Conservation (phyloP, 192 early-diverging fungal genomes). For the Coemansia sp. region DNA sequence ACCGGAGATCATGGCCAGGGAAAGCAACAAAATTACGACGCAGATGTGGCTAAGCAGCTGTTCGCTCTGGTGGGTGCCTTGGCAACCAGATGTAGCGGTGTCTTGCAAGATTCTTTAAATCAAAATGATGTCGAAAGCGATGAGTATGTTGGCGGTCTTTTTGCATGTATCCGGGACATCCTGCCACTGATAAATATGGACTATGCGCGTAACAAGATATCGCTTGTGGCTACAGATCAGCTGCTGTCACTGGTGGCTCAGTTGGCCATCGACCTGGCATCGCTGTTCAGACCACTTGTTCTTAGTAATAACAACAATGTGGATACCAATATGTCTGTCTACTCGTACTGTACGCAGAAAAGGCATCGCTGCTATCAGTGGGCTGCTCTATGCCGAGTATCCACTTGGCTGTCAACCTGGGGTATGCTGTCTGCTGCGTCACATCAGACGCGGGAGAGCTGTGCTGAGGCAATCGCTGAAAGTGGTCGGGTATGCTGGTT, state of each 20-base stretch:
- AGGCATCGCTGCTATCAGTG: slow-evolving; percentile 49
- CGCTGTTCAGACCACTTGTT: slow-evolving; percentile 10
- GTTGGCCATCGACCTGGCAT: slow-evolving; percentile 9
- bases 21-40: not conserved
- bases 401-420: slow-evolving; percentile 22
- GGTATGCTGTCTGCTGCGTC: not conserved
- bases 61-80: slow-evolving; percentile 13
- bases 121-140: not conserved
- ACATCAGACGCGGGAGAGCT: not conserved
- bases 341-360: slow-evolving; percentile 19
- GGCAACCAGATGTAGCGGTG: not conserved
- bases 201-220: not conserved
- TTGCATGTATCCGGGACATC: slow-evolving; percentile 38
- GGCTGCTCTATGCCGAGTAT: slow-evolving; percentile 31
- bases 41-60: not conserved
- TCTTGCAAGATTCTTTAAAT: not conserved
- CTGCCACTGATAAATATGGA: slow-evolving; percentile 7
- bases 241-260: not conserved
- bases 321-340: slow-evolving; percentile 1
- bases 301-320: not conserved
- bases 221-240: not conserved
- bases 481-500: slow-evolving; percentile 34
- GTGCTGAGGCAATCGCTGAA: slow-evolving; percentile 19
- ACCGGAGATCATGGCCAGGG: not conserved
- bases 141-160: slow-evolving; percentile 17